Evolutionary conservation across 2,329 filamentous ascomycete genomes (phyloP).

Genomic region (Trichocomaceae sp.): DNA sequence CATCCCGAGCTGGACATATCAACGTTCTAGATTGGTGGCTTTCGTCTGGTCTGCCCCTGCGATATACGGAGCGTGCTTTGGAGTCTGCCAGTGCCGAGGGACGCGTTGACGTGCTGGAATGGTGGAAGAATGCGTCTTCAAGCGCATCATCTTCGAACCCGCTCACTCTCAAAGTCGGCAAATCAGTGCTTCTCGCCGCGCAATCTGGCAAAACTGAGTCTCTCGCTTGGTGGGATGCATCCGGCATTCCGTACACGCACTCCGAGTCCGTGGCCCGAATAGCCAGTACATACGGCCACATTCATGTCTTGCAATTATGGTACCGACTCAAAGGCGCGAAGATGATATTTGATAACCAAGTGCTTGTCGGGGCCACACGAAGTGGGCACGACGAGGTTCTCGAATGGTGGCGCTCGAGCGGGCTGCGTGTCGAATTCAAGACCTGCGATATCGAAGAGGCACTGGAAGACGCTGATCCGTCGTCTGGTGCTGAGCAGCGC

Average conservation of each 20-base stretch:
- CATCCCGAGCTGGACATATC: conserved; percentile 77
- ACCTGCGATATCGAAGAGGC: conserved; percentile 95
- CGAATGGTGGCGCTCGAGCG: conserved; percentile 79
- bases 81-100: conserved; percentile 82
- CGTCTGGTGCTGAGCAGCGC: conserved; percentile 62
- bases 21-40: conserved; percentile 91
- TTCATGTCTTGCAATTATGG: conserved; percentile 79
- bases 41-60: conserved; percentile 67
- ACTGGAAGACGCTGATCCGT: conserved; percentile 66
- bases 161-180: conserved; percentile 68
- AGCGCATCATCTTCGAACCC: conserved; percentile 44
- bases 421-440: conserved; percentile 79
- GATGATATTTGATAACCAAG: conserved; percentile 75
- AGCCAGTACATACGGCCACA: conserved; percentile 77
- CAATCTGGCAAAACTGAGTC: conserved; percentile 73
- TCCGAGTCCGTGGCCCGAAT: conserved; percentile 77
- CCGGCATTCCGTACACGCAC: conserved; percentile 70
- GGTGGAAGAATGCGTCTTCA: conserved; percentile 73
- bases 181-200: conserved; percentile 74
- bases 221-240: conserved; percentile 81
- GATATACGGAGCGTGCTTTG: conserved; percentile 79
- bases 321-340: conserved; percentile 65
- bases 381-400: conserved; percentile 77
- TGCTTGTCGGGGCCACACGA: conserved; percentile 79
- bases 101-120: conserved; percentile 78